Conservation (phyloP, 2,329 filamentous ascomycete species). For the Aspergillus sclerotialis region DNA sequence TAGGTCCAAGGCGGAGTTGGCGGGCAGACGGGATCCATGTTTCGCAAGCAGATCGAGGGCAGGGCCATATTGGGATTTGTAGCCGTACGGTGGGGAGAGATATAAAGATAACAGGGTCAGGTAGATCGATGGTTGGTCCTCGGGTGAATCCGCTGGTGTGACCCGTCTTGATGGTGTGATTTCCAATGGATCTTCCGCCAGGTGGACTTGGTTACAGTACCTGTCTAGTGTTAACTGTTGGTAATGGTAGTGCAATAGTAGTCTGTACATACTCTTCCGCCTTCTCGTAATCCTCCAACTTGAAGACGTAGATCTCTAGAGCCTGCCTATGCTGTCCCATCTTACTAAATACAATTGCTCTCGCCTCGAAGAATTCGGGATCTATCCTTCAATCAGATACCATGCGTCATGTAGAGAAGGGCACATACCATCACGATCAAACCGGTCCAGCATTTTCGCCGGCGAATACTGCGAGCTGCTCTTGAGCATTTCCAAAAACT, state of each 20-base stretch:
- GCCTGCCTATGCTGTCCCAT: conserved; percentile 96
- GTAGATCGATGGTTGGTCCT: conserved; percentile 71
- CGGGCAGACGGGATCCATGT: conserved; percentile 85
- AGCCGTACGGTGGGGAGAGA: conserved; percentile 67
- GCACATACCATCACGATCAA: conserved; percentile 68
- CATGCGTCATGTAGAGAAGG: not conserved
- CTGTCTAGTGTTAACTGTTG: conserved; percentile 35
- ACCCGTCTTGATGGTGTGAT: conserved; percentile 29
- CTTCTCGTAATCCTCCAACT: conserved; percentile 76
- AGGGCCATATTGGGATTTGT: conserved; percentile 66
- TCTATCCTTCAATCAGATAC: conserved; percentile 45
- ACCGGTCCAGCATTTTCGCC: conserved; percentile 65
- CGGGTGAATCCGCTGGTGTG: conserved; percentile 43
- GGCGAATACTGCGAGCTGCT: conserved; percentile 75
- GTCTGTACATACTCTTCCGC: conserved; percentile 71
- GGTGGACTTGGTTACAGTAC: conserved; percentile 83
- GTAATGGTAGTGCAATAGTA: not conserved
- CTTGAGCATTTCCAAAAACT: conserved; percentile 67
- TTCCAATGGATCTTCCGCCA: conserved; percentile 44
- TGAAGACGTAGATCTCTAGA: conserved; percentile 95
- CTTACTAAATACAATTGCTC: conserved; percentile 84
- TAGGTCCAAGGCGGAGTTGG: conserved; percentile 74
- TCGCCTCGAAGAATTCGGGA: conserved; percentile 76
- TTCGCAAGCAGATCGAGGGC: conserved; percentile 83
- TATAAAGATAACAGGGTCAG: conserved; percentile 86